Base-by-base conservation (phyloP, 2,329 filamentous ascomycete species). In the Lecanoromycetidae sp. region DNA sequence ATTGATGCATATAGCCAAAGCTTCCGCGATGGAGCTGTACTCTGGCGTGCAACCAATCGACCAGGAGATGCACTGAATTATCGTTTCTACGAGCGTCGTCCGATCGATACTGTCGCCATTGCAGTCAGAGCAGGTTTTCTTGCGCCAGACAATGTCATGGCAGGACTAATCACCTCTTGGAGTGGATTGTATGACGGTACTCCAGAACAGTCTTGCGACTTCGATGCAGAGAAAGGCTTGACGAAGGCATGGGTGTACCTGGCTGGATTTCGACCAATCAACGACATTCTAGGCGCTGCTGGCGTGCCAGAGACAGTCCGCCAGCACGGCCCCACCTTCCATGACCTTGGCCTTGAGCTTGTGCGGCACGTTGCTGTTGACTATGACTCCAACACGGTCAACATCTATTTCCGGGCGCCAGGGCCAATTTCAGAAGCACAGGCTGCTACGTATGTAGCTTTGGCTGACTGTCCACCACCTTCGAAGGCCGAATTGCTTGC, bases 31-130 rank as follows among this genome's bases (percentile, higher is more conserved):
- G 35, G 35, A 7, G 35, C 41, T 13, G 41, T 44, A 19, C 29
- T 35, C 22, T 44, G 41, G 41, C 26, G 41, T 23, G 30, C 27
- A 25, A 44, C 41, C 3, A 30, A 35, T 15, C 15, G 41, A 44
- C 27, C 5, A 33, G 41, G 30, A 32, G 41, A 44, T 25, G 41
- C 27, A 35, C 41, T 44, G n/a, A 44, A 44, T 23, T 44, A 20
- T 13, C 41, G 41, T 12, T 44, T 35, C 5, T 35, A 35, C 7
- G 41, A 44, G 19, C 41, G 41, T 20, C 29, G 27, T 12, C 41
- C 26, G 12, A 30, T 44, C 3, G 41, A 35, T 5, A 30, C 29
- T 13, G 13, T 44, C n/a, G 27, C 6, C 13, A 44, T 44, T 34
- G 41, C 41, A n/a, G 27, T 22, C 9, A 17, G 23, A 8, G 23